A percentile compares a stretch with the other conserved stretches of the same genome.
phyloP scores from a whole-genome alignment of 2,329 filamentous ascomycete species.

The Colletotrichum tanaceti region DNA sequence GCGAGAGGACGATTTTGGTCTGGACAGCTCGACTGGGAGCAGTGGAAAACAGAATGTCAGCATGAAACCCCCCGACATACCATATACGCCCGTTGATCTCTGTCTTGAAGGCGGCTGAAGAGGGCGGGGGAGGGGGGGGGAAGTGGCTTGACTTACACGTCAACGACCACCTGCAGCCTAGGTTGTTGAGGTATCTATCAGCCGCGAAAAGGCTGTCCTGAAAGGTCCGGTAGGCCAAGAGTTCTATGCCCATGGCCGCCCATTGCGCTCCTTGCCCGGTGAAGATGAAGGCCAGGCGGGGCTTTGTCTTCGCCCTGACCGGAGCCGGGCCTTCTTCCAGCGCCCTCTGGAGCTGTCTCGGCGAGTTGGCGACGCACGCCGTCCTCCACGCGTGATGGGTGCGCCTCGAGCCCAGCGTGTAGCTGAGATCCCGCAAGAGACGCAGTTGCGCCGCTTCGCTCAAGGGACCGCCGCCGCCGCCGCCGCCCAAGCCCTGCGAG shows the following conservation, averaged over 20 bases:
- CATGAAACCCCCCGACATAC: too few species aligned
- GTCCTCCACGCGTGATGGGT: slow-evolving; percentile 30
- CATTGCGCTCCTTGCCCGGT: slow-evolving; percentile 48
- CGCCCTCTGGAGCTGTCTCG: background rate
- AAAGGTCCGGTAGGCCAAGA: slow-evolving; percentile 49
- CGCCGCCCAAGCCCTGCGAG: too few species aligned
- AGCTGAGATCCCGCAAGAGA: slow-evolving; percentile 52
- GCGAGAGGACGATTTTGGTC: slow-evolving; percentile 48
- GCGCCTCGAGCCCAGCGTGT: slow-evolving; percentile 52
- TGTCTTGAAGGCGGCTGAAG: too few species aligned
- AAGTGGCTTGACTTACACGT: slow-evolving; percentile 28
- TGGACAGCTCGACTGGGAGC: slow-evolving; percentile 40
- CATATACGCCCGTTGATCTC: too few species aligned
- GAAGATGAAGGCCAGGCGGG: slow-evolving; percentile 43
- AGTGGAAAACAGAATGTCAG: slow-evolving; percentile 22
- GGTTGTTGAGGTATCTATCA: slow-evolving; percentile 47
- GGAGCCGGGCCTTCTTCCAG: slow-evolving; percentile 10
- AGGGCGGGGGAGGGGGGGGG: too few species aligned
- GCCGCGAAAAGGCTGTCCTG: slow-evolving; percentile 51
- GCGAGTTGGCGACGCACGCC: slow-evolving; percentile 24
- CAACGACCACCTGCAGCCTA: slow-evolving; percentile 46
- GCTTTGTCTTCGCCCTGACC: slow-evolving; percentile 8
- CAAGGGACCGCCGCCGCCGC: too few species aligned
- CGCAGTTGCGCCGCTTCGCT: background rate
- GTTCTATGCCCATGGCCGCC: slow-evolving; percentile 42